Base-by-base conservation (phyloP, 2,329 filamentous ascomycete species). In the Colletotrichum higginsianum region DNA sequence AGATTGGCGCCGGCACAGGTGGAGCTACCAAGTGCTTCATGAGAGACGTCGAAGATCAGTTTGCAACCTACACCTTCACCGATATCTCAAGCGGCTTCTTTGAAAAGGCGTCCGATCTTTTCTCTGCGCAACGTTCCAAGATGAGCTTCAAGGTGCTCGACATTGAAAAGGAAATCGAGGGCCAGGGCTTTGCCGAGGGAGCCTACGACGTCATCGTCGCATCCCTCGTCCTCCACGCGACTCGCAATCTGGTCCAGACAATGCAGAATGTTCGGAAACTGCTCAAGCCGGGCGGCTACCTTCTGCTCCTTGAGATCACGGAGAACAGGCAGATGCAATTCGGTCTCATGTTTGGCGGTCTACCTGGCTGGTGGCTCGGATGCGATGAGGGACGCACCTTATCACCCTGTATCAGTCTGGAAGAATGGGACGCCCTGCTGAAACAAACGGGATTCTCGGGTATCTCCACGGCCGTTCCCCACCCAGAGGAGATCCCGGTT, bases 1-100 rank as follows among this genome's bases (percentile, higher is more conserved):
- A 62, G 46, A 21, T 50, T 9, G 44, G 44, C 44, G 60, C 60
- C 2, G 60, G 49, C 13, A 49, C 60, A 2, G 60, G 49, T 2
- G 55, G 60, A 16, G 46, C 35, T 26, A 62, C 55, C 23, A 50
- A 50, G 60, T 21, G 18, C 60, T 23, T 62, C 12, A 38, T 62
- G n/a, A n/a, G 46, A 11, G n/a, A 23, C 57, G n/a, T 52, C 26
- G 49, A 15, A 66, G 80, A 85, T 12, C 82, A 82, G 0, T 68
- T 78, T 3, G 80, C 78, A 8, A 84, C 84, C 76, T 85, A 87
- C 44, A 21, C 44, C 15, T 62, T 52, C 15, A 40, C 49, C 7
- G 60, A 23, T 23, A n/a, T 38, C 15, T 50, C 60, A 3, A 18
- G 30, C n/a, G 60, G 35, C 26, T 62, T 62, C 26, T 40, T 42